Evolutionary conservation across 1,139 yeast genomes (phyloP), one percentile per base, ranked within the genome.

Genomic region (Pichia sp.): DNA sequence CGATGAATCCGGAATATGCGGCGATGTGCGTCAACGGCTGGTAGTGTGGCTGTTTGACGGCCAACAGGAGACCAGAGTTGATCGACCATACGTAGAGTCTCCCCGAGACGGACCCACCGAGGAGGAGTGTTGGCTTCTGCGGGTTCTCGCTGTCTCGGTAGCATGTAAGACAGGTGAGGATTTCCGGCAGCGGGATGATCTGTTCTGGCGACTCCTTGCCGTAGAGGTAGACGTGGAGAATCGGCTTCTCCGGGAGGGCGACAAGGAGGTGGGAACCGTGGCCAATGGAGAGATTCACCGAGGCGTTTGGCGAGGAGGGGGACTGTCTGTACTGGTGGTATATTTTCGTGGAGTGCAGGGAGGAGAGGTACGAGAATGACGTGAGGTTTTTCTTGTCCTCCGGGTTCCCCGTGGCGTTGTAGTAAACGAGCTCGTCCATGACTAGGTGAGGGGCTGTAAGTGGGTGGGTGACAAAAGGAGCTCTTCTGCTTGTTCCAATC

Each of bases 161-260:
- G 4, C 50, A 54, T 44, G 80, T 76, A 53, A 93, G 67, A 65
- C 89, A 81, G 13, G 79, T 71, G 49, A 92, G 70, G 54, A 81
- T 82, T 68, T 90, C 98, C 0, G 98, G 97, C 10, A 92, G 75
- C 0, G 96, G 95, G 45, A 92, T 77, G 62, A 87, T 79, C 69
- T 92, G 97, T 59, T 86, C 90, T 0, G 88, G 82, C 10, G 88
- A 78, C 65, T 93, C 98, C 66, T 88, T 87, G 5, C 87, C 85
- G 76, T 85, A 81, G 2, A 82, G 72, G 67, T 90, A 92, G 1
- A 87, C 86, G 60, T 86, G 84, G 42, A 92, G 72, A 55, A 89
- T 71, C 0, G 97, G 93, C 65, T 86, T 88, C 49, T 78, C 80
- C 26, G 76, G 73, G 57, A 86, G 84, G 1, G 90, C 87, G 8